Percentiles rank a stretch among this genome's conserved stretches.
Conservation (phyloP, 148 eudicot genomes). For the Chenopodium formosanum region DNA sequence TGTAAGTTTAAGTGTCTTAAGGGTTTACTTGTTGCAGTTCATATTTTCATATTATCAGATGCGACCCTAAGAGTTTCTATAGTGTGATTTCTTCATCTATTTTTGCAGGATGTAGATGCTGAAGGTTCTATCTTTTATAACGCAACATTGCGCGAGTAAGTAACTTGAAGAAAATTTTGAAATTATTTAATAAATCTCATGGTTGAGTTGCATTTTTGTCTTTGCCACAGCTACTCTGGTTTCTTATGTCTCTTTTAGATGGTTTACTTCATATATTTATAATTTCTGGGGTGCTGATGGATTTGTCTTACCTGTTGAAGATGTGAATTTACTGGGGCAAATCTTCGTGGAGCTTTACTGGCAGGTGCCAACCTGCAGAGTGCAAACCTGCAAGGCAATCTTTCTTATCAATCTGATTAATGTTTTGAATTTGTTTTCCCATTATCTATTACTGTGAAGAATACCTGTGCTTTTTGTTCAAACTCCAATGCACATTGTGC, state of each 20-base stretch:
- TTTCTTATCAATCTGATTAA: conserved; percentile 10
- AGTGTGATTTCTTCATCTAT: conserved; percentile 1
- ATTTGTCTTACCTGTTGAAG: conserved; percentile 56
- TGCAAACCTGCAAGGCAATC: conserved; percentile 86
- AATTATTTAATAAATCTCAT: background rate
- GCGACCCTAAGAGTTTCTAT: background rate
- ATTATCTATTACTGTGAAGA: conserved; percentile 3
- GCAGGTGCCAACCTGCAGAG: conserved; percentile 93
- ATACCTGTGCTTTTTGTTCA: conserved; percentile 18
- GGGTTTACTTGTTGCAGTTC: background rate
- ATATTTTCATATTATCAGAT: background rate
- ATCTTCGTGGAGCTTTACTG: conserved; percentile 82
- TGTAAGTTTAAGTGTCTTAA: conserved; percentile 9
- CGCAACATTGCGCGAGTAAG: conserved; percentile 95
- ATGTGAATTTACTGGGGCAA: conserved; percentile 96
- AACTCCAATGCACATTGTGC: background rate
- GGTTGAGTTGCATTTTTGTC: conserved; percentile 5
- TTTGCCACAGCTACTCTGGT: conserved; percentile 4
- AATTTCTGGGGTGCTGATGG: conserved; percentile 18
- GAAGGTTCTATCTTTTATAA: conserved; percentile 83
- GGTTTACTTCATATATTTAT: conserved; percentile 13
- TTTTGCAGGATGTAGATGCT: conserved; percentile 84
- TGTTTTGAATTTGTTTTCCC: background rate
- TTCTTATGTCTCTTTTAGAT: conserved; percentile 14
- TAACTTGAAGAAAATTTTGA: conserved; percentile 12